Base-by-base conservation (phyloP, 176 grass and related monocot species). In the Juncus inflexus region DNA sequence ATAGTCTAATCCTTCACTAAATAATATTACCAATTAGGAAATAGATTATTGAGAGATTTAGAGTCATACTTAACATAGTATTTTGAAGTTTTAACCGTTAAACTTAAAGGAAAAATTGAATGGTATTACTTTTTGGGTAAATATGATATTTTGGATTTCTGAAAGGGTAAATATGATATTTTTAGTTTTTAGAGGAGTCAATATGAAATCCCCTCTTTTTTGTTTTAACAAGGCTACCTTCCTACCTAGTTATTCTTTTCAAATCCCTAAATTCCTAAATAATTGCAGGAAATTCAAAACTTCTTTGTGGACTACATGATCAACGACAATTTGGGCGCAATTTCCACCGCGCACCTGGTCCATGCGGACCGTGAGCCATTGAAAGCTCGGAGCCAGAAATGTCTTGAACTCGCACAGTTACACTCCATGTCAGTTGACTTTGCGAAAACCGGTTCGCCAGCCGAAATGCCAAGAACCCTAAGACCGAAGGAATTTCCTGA, bases 401-500 rank as follows among this genome's bases (percentile, higher is more conserved):
- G 92, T 79, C 75, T 97, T 12, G 55, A 91, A 72, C 78, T 91
- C 37, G 94, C 94, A 0, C 69, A 75, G 54, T 76, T 97, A 57
- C 94, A 97, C 57, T 97, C 94, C 60, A 91, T 89, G 94, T 85
- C 87, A 0, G 88, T 97, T 0, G 94, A 97, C 55, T 97, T 97
- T 6, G 94, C 94, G 51, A 91, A 97, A 81, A 82, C 87, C 0
- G 94, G 94, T 50, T 72, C 77, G 76, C 85, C 85, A 51, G 92
- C 92, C 10, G 85, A 89, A 69, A 91, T 97, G 85, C 88, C 87
- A 12, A 43, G 37, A 12, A 42, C 63, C 4, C 61, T 97, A 35
- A 86, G 58, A 74, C 94, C 84, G 13, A 87, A 76, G 79, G 71
- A 82, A 76, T 91, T 73, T 55, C 87, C 94, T 4, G 85, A 97